Percentiles rank a stretch among this genome's conserved stretches.
Evolutionary conservation across 2,329 filamentous ascomycete genomes (phyloP).

Genomic region (Trichoderma aggressivum): DNA sequence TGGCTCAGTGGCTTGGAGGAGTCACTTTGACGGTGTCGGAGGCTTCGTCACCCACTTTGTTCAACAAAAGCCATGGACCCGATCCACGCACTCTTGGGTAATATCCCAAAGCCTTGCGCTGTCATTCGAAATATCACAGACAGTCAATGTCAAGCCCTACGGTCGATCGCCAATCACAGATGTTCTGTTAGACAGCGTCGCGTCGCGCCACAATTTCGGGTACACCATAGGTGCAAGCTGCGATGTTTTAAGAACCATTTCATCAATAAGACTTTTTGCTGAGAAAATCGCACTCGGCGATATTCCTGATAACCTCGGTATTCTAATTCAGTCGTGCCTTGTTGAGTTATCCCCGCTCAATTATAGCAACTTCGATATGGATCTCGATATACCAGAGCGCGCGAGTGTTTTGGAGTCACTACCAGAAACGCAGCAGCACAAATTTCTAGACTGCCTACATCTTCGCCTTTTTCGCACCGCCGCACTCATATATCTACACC

Average conservation of each 20-base stretch:
- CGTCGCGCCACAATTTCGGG: neutral
- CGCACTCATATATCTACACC: conserved; percentile 3
- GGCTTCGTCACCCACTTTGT: conserved; percentile 8
- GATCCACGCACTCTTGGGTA: conserved; percentile 8
- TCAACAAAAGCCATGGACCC: neutral
- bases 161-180: neutral
- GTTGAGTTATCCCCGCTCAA: neutral
- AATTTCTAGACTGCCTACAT: neutral
- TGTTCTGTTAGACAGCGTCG: neutral
- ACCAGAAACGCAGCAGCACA: neutral
- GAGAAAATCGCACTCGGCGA: neutral
- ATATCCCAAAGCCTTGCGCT: conserved; percentile 9
- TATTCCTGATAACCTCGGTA: neutral
- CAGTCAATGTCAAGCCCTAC: neutral
- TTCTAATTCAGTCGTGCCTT: neutral
- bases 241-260: conserved; percentile 4
- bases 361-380: neutral
- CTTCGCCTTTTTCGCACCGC: conserved; percentile 4
- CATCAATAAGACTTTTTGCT: neutral
- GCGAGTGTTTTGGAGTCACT: neutral
- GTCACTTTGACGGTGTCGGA: neutral
- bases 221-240: conserved; percentile 7
- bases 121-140: conserved; percentile 13
- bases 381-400: neutral
- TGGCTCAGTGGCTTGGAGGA: conserved; percentile 1